Base-by-base conservation (phyloP, 1,284 basidiomycete species). In the Leccinum pachyderme region DNA sequence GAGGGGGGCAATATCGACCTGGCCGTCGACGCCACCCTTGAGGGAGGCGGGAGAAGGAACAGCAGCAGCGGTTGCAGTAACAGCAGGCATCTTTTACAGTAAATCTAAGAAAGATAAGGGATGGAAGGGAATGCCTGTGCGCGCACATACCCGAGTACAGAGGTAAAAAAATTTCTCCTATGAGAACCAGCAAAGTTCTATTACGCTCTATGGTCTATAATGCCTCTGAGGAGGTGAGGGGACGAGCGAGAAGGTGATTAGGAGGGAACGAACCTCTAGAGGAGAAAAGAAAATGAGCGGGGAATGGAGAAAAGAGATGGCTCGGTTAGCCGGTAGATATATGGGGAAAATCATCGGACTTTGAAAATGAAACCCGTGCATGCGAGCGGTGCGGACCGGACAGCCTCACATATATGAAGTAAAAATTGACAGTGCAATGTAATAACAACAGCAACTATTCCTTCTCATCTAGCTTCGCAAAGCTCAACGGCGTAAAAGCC, bases 401-500 rank as follows among this genome's bases (percentile, higher is more conserved):
- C 66, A 62, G 66, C 66, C 66, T 60, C 54, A 12, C 12, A 22
- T 6, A 41, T 6, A 41, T 41, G 37, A 31, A 47, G 53, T 48
- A 55, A 55, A 57, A 50, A 50, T 44, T 28, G 61, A 22, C 25
- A 25, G 25, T 44, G 43, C 32, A 50, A 51, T 27, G 53, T 39
- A 47, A 51, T 49, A 51, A 53, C 24, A 45, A 54, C 48, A 61
- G 29, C 28, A 35, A 49, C 56, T 58, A 70, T 29, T 73, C 61
- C 18, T 58, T 63, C 54, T 77, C 68, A 72, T 77, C 68, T 73
- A 81, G 57, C 73, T 65, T 69, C 29, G 81, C 83, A 70, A 88
- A 89, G 64, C 78, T 86, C 49, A 89, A 72, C 53, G 87, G 87
- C 49, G 73, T 75, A 71, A 89, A 89, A 57, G 79, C 77, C 87